phyloP scores from a whole-genome alignment of 805 yeast species.

The Candida incommunis region DNA sequence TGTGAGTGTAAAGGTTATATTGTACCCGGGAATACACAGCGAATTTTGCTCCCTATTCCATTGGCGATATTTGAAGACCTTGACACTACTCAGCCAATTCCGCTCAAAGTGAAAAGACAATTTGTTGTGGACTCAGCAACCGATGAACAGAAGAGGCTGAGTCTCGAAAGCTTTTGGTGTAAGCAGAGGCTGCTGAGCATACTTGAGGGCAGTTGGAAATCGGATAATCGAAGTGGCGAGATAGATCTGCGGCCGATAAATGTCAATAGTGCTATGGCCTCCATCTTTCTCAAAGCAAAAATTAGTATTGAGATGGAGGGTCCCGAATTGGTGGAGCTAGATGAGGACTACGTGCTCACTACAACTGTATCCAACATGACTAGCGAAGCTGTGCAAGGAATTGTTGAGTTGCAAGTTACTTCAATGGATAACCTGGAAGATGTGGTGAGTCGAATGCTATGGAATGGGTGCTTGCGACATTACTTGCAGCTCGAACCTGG shows the following conservation, averaged over 20 bases:
- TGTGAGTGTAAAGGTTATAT: slow-evolving; percentile 1
- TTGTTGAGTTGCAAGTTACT: slow-evolving; percentile 44
- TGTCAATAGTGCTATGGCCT: slow-evolving; percentile 46
- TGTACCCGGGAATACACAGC: slow-evolving; percentile 20
- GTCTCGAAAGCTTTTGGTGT: slow-evolving; percentile 69
- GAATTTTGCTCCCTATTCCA: slow-evolving; percentile 60
- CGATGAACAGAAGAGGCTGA: slow-evolving; percentile 41
- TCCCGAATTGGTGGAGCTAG: slow-evolving; percentile 22
- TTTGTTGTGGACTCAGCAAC: slow-evolving; percentile 39
- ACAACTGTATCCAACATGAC: slow-evolving; percentile 39
- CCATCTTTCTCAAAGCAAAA: slow-evolving; percentile 24
- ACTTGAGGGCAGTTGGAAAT: slow-evolving; percentile 53
- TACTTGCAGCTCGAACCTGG: slow-evolving; percentile 35
- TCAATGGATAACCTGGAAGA: slow-evolving; percentile 15
- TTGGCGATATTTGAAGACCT: slow-evolving; percentile 33
- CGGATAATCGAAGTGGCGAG: slow-evolving; percentile 26
- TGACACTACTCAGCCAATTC: slow-evolving; percentile 40
- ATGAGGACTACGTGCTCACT: slow-evolving; percentile 36
- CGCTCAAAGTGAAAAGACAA: slow-evolving; percentile 58
- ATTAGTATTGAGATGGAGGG: slow-evolving; percentile 4
- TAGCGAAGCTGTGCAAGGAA: slow-evolving; percentile 31
- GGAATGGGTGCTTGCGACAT: slow-evolving; percentile 59
- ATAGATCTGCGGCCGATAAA: slow-evolving; percentile 57
- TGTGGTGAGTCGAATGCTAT: slow-evolving; percentile 45
- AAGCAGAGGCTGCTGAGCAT: slow-evolving; percentile 46